phyloP scores from a whole-genome alignment of 2,329 filamentous ascomycete species.

The Trichoderma sp. region DNA sequence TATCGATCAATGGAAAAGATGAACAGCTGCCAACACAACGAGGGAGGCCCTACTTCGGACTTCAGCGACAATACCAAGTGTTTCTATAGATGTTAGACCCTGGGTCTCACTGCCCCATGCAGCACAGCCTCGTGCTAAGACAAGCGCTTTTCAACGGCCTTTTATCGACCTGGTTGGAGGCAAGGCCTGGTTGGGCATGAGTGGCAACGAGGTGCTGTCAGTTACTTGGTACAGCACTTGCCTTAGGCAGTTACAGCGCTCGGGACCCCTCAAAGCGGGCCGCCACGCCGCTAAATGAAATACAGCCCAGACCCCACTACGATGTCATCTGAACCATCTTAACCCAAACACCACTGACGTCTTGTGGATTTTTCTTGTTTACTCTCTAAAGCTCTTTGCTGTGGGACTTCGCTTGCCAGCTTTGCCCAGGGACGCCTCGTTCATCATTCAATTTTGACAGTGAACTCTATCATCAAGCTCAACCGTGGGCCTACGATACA shows the following conservation, averaged over 20 bases:
- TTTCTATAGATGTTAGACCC: background rate
- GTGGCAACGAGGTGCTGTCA: conserved; percentile 19
- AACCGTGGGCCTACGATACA: background rate
- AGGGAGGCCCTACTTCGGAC: background rate
- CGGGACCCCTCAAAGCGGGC: conserved; percentile 28
- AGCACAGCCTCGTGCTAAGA: conserved; percentile 7
- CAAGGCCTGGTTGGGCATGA: conserved; percentile 21
- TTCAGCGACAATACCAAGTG: background rate
- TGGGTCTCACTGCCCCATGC: background rate
- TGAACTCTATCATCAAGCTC: background rate
- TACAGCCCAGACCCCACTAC: conserved; percentile 28
- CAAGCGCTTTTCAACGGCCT: background rate
- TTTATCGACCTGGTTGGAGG: conserved; percentile 1
- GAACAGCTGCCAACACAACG: background rate
- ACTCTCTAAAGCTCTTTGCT: background rate
- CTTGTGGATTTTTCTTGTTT: conserved; percentile 11
- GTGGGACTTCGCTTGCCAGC: background rate
- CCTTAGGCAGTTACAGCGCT: conserved; percentile 16
- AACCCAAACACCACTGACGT: conserved; percentile 24
- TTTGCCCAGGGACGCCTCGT: background rate
- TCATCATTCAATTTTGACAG: conserved; percentile 3
- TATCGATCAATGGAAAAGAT: background rate
- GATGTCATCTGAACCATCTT: conserved; percentile 31
- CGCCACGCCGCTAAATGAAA: conserved; percentile 13
- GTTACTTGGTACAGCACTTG: background rate